Percentiles rank a stretch among this genome's conserved stretches.
Evolutionary conservation across 257 asterid genomes (phyloP).

Genomic region (Galeopsis tetrahit): DNA sequence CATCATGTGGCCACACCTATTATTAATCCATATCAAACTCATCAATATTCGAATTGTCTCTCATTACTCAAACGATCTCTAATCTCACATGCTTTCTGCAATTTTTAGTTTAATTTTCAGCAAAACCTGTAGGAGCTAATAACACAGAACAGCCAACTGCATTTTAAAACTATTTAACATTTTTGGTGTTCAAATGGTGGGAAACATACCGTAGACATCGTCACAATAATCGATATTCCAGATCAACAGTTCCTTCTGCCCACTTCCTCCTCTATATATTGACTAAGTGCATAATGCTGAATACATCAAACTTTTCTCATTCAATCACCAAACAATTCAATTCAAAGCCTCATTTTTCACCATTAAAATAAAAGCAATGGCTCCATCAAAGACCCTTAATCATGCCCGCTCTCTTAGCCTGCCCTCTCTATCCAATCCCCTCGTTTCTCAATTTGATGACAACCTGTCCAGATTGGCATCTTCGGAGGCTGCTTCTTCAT

Average conservation of each 20-base stretch:
- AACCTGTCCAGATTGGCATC: constrained; percentile 32
- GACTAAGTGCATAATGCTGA: neutral
- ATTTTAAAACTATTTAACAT: neutral
- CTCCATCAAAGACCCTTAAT: constrained; percentile 40
- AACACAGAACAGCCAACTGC: neutral
- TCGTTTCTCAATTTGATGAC: constrained; percentile 39
- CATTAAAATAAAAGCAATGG: constrained; percentile 35
- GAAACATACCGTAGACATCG: constrained; percentile 33
- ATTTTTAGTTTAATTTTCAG: too few relatives aligned
- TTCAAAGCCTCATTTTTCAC: constrained; percentile 20
- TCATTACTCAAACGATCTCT: too few relatives aligned
- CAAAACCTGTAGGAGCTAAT: neutral
- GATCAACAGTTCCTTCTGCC: constrained; percentile 29
- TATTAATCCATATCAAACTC: too few relatives aligned
- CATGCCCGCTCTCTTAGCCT: constrained; percentile 55
- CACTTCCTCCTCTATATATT: constrained; percentile 26
- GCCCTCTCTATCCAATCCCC: constrained; percentile 42
- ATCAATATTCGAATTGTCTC: too few relatives aligned
- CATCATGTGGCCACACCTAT: neutral
- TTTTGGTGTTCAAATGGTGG: constrained; percentile 2
- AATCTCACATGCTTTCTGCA: too few relatives aligned
- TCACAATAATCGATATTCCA: constrained; percentile 23
- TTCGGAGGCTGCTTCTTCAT: constrained; percentile 35
- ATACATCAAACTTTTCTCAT: constrained; percentile 27
- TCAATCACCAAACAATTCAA: neutral